Conservation (phyloP, 305 asterid genomes). For the Lippia alba region DNA sequence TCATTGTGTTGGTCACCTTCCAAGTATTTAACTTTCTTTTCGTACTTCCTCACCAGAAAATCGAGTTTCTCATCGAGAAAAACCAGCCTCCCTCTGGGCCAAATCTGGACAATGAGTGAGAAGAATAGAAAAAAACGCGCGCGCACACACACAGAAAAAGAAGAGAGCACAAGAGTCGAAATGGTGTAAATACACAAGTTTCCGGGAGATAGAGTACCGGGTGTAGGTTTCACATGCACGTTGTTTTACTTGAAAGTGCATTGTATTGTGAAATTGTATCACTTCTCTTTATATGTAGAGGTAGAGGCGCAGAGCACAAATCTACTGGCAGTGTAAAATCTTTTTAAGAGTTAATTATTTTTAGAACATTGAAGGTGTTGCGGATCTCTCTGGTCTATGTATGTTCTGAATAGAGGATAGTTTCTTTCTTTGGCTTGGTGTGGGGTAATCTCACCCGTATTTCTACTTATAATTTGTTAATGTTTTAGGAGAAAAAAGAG, state of each 20-base stretch:
- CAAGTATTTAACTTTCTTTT: constrained; percentile 21
- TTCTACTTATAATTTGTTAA: too few relatives aligned
- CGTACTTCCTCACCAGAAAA: constrained; percentile 48
- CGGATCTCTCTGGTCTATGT: neutral
- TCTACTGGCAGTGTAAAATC: neutral
- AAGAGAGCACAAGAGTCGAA: neutral
- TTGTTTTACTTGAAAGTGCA: neutral
- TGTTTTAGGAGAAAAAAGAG: too few relatives aligned
- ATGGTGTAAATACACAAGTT: constrained; percentile 4
- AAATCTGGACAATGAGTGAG: constrained; percentile 30
- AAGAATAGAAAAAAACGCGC: neutral
- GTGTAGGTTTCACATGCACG: neutral
- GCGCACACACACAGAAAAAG: neutral
- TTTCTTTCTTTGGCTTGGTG: too few relatives aligned
- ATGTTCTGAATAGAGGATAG: too few relatives aligned
- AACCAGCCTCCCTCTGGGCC: constrained; percentile 40
- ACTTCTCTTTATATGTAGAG: neutral
- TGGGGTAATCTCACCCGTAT: too few relatives aligned
- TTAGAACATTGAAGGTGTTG: neutral
- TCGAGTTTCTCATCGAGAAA: constrained; percentile 69
- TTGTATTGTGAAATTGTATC: neutral
- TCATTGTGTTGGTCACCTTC: too few relatives aligned
- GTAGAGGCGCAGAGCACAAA: constrained; percentile 1
- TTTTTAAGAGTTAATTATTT: neutral
- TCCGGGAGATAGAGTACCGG: constrained; percentile 1